Percentiles rank a stretch among this genome's conserved stretches.
Evolutionary conservation across 2,329 filamentous ascomycete species (phyloP).

Genomic region (Cladosporium phlei): DNA sequence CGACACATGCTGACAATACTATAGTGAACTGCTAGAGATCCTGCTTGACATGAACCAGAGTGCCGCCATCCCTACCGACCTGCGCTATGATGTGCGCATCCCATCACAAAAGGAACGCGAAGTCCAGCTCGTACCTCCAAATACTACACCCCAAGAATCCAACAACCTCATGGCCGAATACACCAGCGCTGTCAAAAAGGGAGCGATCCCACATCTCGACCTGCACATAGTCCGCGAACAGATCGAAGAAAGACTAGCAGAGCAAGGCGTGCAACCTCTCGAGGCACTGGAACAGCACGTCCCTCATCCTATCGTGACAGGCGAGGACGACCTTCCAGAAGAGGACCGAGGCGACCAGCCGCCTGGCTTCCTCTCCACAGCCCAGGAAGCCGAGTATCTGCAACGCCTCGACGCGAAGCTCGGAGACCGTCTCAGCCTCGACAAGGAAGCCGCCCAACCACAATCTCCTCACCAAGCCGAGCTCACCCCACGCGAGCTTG

Average conservation of each 20-base stretch:
- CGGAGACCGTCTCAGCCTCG: constrained; percentile 36
- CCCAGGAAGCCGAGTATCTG: constrained; percentile 71
- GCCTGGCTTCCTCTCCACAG: constrained; percentile 61
- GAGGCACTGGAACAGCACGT: constrained; percentile 38
- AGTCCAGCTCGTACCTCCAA: constrained; percentile 23
- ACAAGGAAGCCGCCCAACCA: not conserved
- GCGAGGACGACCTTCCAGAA: constrained; percentile 27
- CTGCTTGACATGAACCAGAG: constrained; percentile 86
- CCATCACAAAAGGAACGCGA: constrained; percentile 57
- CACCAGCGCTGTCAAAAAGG: constrained; percentile 30
- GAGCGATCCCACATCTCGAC: constrained; percentile 28
- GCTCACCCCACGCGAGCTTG: constrained; percentile 42
- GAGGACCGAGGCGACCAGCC: constrained; percentile 53
- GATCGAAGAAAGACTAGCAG: constrained; percentile 29
- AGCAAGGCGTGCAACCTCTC: constrained; percentile 28
- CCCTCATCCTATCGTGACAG: constrained; percentile 32
- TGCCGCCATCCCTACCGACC: constrained; percentile 35
- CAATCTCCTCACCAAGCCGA: constrained; percentile 29
- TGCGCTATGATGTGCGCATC: constrained; percentile 59
- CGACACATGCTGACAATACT: constrained; percentile 15
- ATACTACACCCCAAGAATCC: constrained; percentile 31
- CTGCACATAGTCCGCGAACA: constrained; percentile 29
- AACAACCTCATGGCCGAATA: constrained; percentile 32
- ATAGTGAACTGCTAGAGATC: constrained; percentile 79
- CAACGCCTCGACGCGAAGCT: constrained; percentile 56